These are phyloP conservation scores for Powellomyces hirtus DNA, from an alignment of 192 early-diverging fungal species.

Conservation along the genomic window DNA sequence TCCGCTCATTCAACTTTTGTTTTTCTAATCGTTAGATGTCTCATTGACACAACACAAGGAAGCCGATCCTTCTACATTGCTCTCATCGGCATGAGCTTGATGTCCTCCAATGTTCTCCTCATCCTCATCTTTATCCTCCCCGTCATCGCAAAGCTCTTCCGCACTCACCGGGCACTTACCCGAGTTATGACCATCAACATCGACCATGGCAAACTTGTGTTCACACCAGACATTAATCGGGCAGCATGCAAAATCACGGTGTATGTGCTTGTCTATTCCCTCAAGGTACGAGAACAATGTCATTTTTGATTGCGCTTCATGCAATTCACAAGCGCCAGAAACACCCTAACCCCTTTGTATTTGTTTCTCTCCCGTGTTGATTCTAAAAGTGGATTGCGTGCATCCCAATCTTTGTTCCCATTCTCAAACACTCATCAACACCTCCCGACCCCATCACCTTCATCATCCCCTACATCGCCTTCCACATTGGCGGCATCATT, in stretches of 20 bases:
- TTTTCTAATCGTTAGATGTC: background rate
- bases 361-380: background rate
- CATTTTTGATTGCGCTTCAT: too few relatives aligned
- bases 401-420: constrained; percentile 1
- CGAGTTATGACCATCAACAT: background rate
- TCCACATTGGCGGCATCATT: constrained; percentile 12
- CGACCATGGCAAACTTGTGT: background rate
- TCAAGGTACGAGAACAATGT: constrained; percentile 9
- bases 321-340: too few relatives aligned
- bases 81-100: background rate
- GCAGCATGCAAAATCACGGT: constrained; percentile 3
- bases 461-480: background rate
- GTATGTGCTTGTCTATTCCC: constrained; percentile 8
- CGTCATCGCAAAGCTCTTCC: background rate
- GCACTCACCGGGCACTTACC: background rate
- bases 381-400: background rate
- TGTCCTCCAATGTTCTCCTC: background rate
- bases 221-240: constrained; percentile 2
- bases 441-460: background rate
- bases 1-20: too few relatives aligned
- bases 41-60: background rate
- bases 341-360: too few relatives aligned
- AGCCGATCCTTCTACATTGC: background rate
- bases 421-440: background rate
- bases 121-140: background rate